These are phyloP conservation scores for Actinomortierella wolfii DNA, from an alignment of 371 early-diverging fungal genomes.

Conservation along the genomic window DNA sequence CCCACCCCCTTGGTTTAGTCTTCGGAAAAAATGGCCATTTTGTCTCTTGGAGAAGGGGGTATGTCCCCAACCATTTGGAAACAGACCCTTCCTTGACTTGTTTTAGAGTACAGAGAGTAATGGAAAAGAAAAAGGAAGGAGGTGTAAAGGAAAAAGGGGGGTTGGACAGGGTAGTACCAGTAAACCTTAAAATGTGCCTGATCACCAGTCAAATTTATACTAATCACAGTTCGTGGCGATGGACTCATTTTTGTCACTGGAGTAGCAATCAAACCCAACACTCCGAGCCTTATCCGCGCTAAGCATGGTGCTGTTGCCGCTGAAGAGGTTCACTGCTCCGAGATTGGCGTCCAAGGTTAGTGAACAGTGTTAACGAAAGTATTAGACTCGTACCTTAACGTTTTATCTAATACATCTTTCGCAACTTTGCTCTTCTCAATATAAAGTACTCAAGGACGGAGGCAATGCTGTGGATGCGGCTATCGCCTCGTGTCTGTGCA, in stretches of 20 bases:
- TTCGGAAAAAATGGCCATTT: too few species aligned
- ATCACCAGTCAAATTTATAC: neutral
- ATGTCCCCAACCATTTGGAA: too few species aligned
- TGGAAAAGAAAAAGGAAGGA: too few species aligned
- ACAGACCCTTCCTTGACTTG: too few species aligned
- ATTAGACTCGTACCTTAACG: too few species aligned
- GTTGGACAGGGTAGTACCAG: neutral
- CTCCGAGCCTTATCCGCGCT: constrained; percentile 31
- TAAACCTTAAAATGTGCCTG: too few species aligned
- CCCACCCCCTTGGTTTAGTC: too few species aligned
- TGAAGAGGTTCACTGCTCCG: constrained; percentile 83
- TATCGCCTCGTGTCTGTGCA: constrained; percentile 91
- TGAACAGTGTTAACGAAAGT: neutral
- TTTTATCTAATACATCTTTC: too few species aligned
- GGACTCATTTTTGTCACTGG: constrained; percentile 6
- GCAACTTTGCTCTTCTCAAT: neutral
- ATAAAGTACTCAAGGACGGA: constrained; percentile 79
- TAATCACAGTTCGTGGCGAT: neutral
- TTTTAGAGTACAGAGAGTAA: too few species aligned
- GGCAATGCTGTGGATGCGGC: constrained; percentile 98
- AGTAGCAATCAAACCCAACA: constrained; percentile 16
- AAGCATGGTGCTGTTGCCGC: constrained; percentile 82
- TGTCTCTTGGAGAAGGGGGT: too few species aligned
- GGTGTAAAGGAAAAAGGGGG: too few species aligned
- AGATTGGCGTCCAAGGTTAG: constrained; percentile 81